phyloP scores from a whole-genome alignment of 805 yeast species.

The Starmerella riodocensis region DNA sequence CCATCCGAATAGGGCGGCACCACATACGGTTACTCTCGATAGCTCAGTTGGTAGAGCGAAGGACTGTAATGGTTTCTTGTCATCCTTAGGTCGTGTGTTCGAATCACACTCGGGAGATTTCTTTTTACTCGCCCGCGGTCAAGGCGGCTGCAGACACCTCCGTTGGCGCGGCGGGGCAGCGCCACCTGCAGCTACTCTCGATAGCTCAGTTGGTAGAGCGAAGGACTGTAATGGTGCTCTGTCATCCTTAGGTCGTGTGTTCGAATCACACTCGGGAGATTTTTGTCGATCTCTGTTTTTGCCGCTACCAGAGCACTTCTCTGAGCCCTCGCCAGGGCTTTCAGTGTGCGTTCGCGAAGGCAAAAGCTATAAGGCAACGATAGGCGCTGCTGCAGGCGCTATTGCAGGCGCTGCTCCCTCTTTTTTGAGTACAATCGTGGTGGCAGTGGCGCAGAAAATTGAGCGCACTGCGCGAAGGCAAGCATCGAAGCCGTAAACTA shows the following conservation, averaged over 20 bases:
- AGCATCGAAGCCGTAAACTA: no score
- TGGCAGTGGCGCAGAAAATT: neutral
- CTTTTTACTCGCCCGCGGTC: no score
- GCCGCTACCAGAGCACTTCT: no score
- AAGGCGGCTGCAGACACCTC: neutral
- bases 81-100: conserved; percentile 24
- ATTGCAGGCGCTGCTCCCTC: no score
- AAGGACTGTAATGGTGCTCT: conserved; percentile 22
- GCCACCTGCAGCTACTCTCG: conserved; percentile 20
- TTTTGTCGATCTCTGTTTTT: conserved; percentile 2
- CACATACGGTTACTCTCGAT: conserved; percentile 20
- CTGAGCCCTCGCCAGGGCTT: no score
- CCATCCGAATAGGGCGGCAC: no score
- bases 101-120: conserved; percentile 23
- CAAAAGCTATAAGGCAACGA: no score
- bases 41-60: conserved; percentile 26
- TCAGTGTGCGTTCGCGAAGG: no score
- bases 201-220: conserved; percentile 26
- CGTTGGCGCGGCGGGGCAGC: no score
- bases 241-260: conserved; percentile 24
- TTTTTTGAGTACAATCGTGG: neutral
- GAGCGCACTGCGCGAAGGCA: no score
- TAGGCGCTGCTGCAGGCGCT: no score
- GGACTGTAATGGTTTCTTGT: conserved; percentile 22
- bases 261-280: conserved; percentile 24